Percentiles rank a stretch among this genome's conserved stretches.
Conservation (phyloP, 129 eudicot genomes). For the Saussurea involucrata region DNA sequence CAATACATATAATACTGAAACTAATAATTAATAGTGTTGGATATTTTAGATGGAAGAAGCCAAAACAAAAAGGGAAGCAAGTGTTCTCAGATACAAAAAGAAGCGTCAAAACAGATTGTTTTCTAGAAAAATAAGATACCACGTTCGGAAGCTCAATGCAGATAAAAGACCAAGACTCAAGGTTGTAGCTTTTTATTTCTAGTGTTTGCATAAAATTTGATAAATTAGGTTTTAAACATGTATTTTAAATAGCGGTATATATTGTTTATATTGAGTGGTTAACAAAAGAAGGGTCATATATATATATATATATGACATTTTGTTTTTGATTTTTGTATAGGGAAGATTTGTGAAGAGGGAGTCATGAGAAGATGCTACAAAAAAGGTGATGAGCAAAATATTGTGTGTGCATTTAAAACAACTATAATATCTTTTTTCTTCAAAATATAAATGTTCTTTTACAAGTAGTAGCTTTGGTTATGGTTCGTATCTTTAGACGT, state of each 20-base stretch:
- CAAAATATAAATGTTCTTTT: not conserved
- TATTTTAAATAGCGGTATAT: not conserved
- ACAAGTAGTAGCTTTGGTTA: not conserved
- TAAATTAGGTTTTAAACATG: not conserved
- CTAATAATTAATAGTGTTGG: not conserved
- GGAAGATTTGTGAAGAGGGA: conserved; percentile 39
- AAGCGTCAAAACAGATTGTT: conserved; percentile 39
- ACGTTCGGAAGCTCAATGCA: conserved; percentile 50
- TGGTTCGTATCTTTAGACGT: not conserved
- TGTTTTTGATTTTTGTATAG: conserved; percentile 6
- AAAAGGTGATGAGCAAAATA: conserved; percentile 24
- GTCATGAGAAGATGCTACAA: conserved; percentile 21
- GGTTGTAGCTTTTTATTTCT: conserved; percentile 17
- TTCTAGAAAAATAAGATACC: conserved; percentile 38
- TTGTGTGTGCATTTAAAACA: not conserved
- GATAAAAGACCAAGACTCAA: conserved; percentile 46
- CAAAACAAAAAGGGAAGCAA: conserved; percentile 39
- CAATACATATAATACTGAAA: not conserved
- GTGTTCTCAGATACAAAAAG: conserved; percentile 42
- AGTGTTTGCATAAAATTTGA: not conserved
- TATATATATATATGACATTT: not conserved
- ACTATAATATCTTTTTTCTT: not conserved
- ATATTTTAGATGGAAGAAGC: conserved; percentile 39
- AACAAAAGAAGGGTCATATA: too few species aligned
- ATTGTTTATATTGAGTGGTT: too few species aligned